These are phyloP conservation scores for Coemansia sp. DNA, from an alignment of 192 early-diverging fungal species.

Conservation along the genomic window DNA sequence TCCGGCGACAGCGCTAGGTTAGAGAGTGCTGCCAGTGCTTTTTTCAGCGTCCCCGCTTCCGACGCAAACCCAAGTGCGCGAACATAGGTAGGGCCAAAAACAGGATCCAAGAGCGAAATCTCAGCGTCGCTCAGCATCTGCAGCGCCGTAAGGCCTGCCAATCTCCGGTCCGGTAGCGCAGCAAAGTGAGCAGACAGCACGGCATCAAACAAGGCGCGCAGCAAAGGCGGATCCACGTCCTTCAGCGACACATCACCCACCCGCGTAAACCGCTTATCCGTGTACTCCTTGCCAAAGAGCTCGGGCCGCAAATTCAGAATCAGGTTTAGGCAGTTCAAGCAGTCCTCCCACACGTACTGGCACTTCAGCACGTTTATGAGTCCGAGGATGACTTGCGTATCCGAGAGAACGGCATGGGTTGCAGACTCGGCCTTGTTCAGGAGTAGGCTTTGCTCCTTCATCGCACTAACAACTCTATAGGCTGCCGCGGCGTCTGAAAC, in stretches of 20 bases:
- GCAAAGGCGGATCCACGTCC: neutral
- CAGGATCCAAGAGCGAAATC: neutral
- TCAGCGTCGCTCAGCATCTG: conserved; percentile 35
- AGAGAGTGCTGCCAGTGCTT: neutral
- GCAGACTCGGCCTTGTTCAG: neutral
- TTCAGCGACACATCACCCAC: neutral
- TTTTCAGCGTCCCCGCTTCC: neutral
- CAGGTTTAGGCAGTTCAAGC: conserved; percentile 22
- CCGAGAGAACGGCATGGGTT: conserved; percentile 20
- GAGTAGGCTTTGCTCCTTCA: conserved; percentile 7
- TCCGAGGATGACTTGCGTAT: conserved; percentile 12
- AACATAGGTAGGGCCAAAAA: conserved; percentile 1
- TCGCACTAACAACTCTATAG: conserved; percentile 10
- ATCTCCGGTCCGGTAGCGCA: conserved; percentile 23
- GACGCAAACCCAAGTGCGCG: conserved; percentile 37
- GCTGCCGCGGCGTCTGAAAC: conserved; percentile 4
- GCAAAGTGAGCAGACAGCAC: conserved; percentile 22
- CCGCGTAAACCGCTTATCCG: conserved; percentile 15
- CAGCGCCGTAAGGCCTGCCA: conserved; percentile 37
- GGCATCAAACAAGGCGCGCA: conserved; percentile 5
- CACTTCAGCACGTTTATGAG: conserved; percentile 6
- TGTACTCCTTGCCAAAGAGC: conserved; percentile 1
- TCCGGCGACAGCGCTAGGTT: neutral
- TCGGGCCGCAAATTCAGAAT: conserved; percentile 20
- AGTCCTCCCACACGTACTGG: conserved; percentile 31